Conservation (phyloP, 2,329 filamentous ascomycete genomes). For the Aspergillus tubingensis region DNA sequence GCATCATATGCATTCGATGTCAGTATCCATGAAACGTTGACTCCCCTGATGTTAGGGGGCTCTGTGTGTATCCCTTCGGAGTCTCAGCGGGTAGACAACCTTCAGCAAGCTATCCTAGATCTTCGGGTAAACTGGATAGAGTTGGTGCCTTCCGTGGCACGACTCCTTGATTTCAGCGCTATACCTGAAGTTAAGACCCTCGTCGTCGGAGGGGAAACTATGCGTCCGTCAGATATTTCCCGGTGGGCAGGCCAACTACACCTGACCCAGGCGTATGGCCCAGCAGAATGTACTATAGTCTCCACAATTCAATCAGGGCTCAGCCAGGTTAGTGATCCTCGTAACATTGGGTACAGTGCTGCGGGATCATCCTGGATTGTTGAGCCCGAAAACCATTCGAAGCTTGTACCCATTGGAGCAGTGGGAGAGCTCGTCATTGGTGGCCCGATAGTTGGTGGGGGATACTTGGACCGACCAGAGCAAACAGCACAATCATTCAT, state of each 20-base stretch:
- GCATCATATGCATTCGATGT: slow-evolving; percentile 13
- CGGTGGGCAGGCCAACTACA: not conserved
- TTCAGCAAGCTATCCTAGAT: slow-evolving; percentile 41
- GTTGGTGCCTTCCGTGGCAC: not conserved
- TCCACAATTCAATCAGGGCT: not conserved
- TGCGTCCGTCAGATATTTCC: not conserved
- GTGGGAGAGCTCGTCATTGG: slow-evolving; percentile 4
- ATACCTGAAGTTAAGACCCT: slow-evolving; percentile 46
- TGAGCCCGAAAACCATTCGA: not conserved
- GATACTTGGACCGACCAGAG: not conserved
- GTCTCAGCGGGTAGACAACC: not conserved
- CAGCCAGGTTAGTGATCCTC: not conserved
- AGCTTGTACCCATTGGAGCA: slow-evolving; percentile 9
- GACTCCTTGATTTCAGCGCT: not conserved
- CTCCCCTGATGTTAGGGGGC: not conserved
- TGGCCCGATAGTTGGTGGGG: not conserved
- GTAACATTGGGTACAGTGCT: not conserved
- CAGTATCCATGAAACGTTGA: not conserved
- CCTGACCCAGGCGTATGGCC: slow-evolving; percentile 8
- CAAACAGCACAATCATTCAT: slow-evolving; percentile 8
- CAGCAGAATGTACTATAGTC: slow-evolving; percentile 6
- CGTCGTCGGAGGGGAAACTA: not conserved
- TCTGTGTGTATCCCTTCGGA: slow-evolving; percentile 16
- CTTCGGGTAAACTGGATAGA: not conserved
- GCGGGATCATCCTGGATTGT: not conserved